Percentiles rank a stretch among this genome's conserved stretches.
Conservation (phyloP, 192 early-diverging fungal species). For the Haplosporangium gracile region DNA sequence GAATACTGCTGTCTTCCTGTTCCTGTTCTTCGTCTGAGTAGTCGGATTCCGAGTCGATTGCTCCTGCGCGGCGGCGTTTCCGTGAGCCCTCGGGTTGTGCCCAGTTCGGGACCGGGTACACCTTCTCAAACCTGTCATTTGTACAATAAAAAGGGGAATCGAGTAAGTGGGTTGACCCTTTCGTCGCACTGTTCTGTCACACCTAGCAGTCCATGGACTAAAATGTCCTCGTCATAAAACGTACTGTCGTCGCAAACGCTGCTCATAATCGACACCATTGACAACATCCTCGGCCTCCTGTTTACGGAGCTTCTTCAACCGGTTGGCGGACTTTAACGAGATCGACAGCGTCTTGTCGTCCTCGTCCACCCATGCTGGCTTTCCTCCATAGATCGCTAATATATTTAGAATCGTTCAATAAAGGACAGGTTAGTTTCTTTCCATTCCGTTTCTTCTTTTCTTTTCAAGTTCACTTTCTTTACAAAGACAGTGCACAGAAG, state of each 20-base stretch:
- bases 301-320: constrained; percentile 84
- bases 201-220: neutral
- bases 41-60: constrained; percentile 55
- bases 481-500: neutral
- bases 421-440: neutral
- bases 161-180: neutral
- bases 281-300: constrained; percentile 82
- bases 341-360: constrained; percentile 80
- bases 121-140: constrained; percentile 74
- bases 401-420: neutral
- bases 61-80: constrained; percentile 48
- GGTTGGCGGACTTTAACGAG: constrained; percentile 73
- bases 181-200: neutral
- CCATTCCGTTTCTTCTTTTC: neutral
- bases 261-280: constrained; percentile 85
- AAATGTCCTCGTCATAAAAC: neutral
- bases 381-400: constrained; percentile 43
- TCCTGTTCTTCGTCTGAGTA: constrained; percentile 60
- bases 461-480: neutral
- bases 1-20: constrained; percentile 57
- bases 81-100: constrained; percentile 72
- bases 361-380: constrained; percentile 84
- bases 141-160: neutral
- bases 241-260: constrained; percentile 86
- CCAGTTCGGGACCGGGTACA: constrained; percentile 91